Base-by-base conservation (phyloP, 768 basidiomycete genomes). In the Suillus paluster region DNA sequence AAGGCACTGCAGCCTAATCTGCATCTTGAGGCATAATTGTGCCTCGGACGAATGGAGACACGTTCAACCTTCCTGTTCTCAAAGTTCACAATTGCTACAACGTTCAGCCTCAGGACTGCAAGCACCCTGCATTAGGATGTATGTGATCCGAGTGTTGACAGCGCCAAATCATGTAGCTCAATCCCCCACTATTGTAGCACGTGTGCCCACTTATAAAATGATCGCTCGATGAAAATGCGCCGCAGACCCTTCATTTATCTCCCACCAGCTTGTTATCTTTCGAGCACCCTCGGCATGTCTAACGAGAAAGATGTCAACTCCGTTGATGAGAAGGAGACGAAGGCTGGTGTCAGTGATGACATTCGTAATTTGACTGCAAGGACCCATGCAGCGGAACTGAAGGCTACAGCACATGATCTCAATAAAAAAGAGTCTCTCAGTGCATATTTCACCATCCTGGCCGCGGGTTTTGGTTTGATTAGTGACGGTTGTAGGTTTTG, bases 381-480 rank as follows among this genome's bases (percentile, higher is more conserved):
- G 49, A 55, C 69, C 58, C 68, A 72, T 42, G 74, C 67, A 44
- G 61, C 59, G 3, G 48, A 65, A 54, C 65, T 70, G 39, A 71
- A 68, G 62, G 66, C 57, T 44, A 64, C 68, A 46, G 66, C 64
- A 41, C 70, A 68, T 39, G 61, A 67, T 46, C 66, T 74, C 41
- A 49, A 62, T 9, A 66, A 69, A 27, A 86, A 76, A 67, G 82
- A 86, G 68, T 70, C 67, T 14, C 68, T 87, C 56, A 89, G 87
- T 64, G 78, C 80, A 15, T 84, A 84, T 70, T 85, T 89, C 70
- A 87, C 88, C 10, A 88, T 91, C 67, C 74, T 80, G 41, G 85
- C 86, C 30, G 79, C 86, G 21, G 89, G 84, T 4, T 88, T 86
- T 68, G 89, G 87, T 33, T 75, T 90, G 39, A 86, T 90, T 66